Base-by-base conservation (phyloP, 23 red algal species). In the Gracilaria caudata region DNA sequence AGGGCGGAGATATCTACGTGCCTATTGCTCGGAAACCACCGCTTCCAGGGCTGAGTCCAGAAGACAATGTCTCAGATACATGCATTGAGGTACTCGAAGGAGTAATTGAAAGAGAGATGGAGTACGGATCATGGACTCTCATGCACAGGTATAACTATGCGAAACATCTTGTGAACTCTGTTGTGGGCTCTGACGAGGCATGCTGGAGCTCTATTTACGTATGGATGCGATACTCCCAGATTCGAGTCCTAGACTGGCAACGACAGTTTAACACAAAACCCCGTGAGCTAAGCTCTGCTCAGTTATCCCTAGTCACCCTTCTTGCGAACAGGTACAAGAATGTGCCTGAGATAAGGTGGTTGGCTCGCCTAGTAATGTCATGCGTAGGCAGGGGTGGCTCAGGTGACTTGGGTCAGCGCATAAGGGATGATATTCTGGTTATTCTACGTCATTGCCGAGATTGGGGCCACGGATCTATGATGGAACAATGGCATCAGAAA, bases 401-500 rank as follows among this genome's bases (percentile, higher is more conserved):
- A 24, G 93, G 93, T 10, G 95, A 93, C 59, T 80, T 94, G 13
- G 95, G 95, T 20, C 95, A 98, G 68, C 87, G 90, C 13, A 98
- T 98, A 51, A 86, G 95, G 3, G 95, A 98, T 80, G 95, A 98
- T 61, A 98, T 98, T 80, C 51, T 98, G 29, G 90, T 83, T 37
- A 98, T 98, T 63, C 41, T 93, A 60, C 86, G 90, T 24, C 83
- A 98, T 60, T 59, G 89, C 51, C 82, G 90, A 24, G 86, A 77
- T 38, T 95, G 93, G 93, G 80, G 80, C 10, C 93, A 95, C 43
- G 93, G 93, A 21, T 90, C 85, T 8, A 95, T 98, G 84, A 98
- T 98, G 95, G 95, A 98, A 84, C 90, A 98, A 51, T 98, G 95
- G 95, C 95, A 98, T 74, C 95, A 98, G 71, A 98, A 98, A 75